Conservation (phyloP, 2,329 filamentous ascomycete species). For the Colletotrichum melonis region DNA sequence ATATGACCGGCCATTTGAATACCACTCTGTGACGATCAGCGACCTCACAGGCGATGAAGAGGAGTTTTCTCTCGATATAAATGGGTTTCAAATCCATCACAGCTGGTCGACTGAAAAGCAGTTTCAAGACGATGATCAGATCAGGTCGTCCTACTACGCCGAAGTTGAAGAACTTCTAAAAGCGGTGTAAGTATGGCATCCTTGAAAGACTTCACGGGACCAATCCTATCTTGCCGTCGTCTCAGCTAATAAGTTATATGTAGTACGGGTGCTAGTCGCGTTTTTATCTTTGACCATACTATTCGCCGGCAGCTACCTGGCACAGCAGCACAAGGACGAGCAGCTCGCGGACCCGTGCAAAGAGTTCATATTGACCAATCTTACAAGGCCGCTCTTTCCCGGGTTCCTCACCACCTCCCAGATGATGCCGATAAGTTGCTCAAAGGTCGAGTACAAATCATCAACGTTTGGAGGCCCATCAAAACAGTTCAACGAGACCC, state of each 20-base stretch:
- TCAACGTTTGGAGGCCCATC: conserved; percentile 66
- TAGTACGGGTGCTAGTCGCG: conserved; percentile 65
- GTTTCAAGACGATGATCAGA: conserved; percentile 66
- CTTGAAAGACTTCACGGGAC: too few relatives aligned
- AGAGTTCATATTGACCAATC: conserved; percentile 67
- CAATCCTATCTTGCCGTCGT: too few relatives aligned
- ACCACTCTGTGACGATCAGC: conserved; percentile 44
- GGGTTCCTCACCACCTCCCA: conserved; percentile 57
- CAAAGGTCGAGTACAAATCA: conserved; percentile 60
- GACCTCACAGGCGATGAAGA: conserved; percentile 50
- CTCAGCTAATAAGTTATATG: conserved; percentile 5
- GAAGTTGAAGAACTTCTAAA: conserved; percentile 77
- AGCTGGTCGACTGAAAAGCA: conserved; percentile 48
- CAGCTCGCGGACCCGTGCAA: conserved; percentile 56
- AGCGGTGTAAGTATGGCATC: conserved; percentile 54
- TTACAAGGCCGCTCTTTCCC: conserved; percentile 53
- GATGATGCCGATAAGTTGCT: conserved; percentile 56
- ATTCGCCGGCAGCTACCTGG: conserved; percentile 52
- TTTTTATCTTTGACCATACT: conserved; percentile 74
- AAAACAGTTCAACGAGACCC: conserved; percentile 64
- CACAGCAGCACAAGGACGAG: conserved; percentile 63
- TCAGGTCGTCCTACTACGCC: conserved; percentile 76
- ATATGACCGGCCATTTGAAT: conserved; percentile 42
- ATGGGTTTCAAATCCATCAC: conserved; percentile 50
- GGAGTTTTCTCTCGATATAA: conserved; percentile 50